A percentile compares a stretch with the other conserved stretches of the same genome.
Evolutionary conservation across 1,284 basidiomycete genomes (phyloP).

Genomic region (Cutaneotrichosporon spelunceum): DNA sequence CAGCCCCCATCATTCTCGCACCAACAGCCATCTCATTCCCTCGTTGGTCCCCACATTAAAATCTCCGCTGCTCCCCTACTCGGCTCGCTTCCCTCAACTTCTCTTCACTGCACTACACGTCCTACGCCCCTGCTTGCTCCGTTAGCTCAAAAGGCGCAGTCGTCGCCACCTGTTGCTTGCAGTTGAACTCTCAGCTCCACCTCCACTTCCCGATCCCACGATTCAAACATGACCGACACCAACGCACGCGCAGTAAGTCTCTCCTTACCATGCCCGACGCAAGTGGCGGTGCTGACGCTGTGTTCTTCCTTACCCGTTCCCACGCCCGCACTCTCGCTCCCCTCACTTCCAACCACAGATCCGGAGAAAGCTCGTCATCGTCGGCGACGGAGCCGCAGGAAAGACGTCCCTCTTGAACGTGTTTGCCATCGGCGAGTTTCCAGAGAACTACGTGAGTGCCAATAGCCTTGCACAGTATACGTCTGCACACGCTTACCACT

Average conservation of each 20-base stretch:
- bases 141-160: not conserved
- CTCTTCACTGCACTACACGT: not conserved
- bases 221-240: conserved; percentile 2
- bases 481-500: conserved; percentile 1
- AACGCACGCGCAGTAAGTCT: conserved; percentile 20
- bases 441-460: conserved; percentile 76
- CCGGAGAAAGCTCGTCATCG: conserved; percentile 60
- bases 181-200: not conserved
- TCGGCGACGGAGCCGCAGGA: conserved; percentile 74
- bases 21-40: not conserved
- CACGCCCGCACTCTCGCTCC: not conserved
- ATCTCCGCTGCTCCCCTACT: not conserved
- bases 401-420: conserved; percentile 56
- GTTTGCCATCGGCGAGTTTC: conserved; percentile 94
- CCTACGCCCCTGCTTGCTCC: not conserved
- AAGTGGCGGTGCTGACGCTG: not conserved
- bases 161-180: not conserved
- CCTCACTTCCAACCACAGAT: conserved; percentile 28
- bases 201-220: not conserved
- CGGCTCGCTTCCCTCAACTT: not conserved
- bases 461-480: not conserved
- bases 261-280: not conserved
- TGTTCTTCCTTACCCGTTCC: too few relatives aligned
- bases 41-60: not conserved
- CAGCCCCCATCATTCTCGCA: not conserved